Conservation (phyloP, 176 grass and related monocot species). For the Miscanthus lutarioriparius region DNA sequence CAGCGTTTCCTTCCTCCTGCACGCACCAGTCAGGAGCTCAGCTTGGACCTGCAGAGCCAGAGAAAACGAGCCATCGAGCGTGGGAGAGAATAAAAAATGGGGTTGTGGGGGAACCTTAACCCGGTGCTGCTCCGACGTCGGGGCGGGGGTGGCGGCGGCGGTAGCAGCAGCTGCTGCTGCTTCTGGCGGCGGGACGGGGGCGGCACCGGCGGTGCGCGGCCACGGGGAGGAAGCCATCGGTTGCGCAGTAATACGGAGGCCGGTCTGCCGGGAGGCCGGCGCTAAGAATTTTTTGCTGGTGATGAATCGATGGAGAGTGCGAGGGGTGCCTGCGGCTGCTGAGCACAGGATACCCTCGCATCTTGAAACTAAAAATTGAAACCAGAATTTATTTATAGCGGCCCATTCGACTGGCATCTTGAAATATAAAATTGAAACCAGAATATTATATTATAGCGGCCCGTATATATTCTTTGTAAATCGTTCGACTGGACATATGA, state of each 20-base stretch:
- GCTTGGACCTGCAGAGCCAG: not conserved
- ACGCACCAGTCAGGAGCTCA: conserved; percentile 27
- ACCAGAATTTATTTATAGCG: not conserved
- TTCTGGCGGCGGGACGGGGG: not conserved
- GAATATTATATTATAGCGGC: too few relatives aligned
- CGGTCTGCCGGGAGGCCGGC: conserved; percentile 13
- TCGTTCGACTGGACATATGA: too few relatives aligned
- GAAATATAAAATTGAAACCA: too few relatives aligned
- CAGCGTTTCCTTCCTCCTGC: conserved; percentile 33
- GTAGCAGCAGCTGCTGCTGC: not conserved
- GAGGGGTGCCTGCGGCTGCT: conserved; percentile 1
- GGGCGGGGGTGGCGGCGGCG: not conserved
- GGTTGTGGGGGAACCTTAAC: conserved; percentile 25
- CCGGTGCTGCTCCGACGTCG: conserved; percentile 28
- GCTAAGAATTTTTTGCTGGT: conserved; percentile 8
- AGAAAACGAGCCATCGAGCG: not conserved
- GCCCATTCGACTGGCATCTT: too few relatives aligned
- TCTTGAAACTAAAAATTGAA: conserved; percentile 2
- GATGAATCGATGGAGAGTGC: conserved; percentile 18
- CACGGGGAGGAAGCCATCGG: conserved; percentile 35
- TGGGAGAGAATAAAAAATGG: not conserved
- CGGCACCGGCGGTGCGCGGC: not conserved
- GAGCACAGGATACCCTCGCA: not conserved
- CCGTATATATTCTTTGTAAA: too few relatives aligned
- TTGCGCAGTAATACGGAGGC: not conserved